Evolutionary conservation across 2,329 filamentous ascomycete species (phyloP).

Genomic region (Balansia obtecta): DNA sequence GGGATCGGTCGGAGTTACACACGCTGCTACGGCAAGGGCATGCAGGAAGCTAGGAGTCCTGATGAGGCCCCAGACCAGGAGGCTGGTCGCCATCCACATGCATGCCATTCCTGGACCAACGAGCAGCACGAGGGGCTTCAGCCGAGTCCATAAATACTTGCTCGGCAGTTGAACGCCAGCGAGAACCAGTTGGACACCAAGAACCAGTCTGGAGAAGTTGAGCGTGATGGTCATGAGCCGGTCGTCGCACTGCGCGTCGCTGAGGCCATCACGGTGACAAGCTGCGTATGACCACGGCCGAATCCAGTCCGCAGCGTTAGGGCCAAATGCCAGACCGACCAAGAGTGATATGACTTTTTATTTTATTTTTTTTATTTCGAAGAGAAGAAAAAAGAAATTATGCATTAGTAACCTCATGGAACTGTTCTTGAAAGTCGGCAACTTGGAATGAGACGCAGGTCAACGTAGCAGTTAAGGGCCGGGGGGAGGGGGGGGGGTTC

Average conservation of each 20-base stretch:
- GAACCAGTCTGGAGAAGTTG: conserved; percentile 74
- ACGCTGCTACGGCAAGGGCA: conserved; percentile 68
- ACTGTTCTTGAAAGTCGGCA: background rate
- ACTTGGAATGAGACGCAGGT: background rate
- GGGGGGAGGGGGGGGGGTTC: background rate
- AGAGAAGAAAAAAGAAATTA: background rate
- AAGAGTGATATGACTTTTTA: conserved; percentile 62
- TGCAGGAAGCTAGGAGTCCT: conserved; percentile 63
- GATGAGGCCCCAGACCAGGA: conserved; percentile 66
- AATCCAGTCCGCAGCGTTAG: conserved; percentile 64
- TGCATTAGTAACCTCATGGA: background rate
- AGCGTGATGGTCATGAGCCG: conserved; percentile 64
- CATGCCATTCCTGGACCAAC: conserved; percentile 72
- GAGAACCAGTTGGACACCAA: conserved; percentile 81
- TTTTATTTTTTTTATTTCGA: too few species aligned
- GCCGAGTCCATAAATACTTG: conserved; percentile 67
- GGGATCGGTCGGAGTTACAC: conserved; percentile 86
- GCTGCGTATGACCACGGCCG: conserved; percentile 62
- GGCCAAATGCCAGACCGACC: conserved; percentile 67
- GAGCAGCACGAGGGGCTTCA: conserved; percentile 61
- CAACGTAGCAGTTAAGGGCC: background rate
- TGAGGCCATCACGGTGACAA: conserved; percentile 12
- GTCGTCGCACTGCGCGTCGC: conserved; percentile 22
- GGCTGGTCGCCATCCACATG: conserved; percentile 79
- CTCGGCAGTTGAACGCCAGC: conserved; percentile 80